Percentiles rank a stretch among this genome's conserved stretches.
Evolutionary conservation across 2,329 filamentous ascomycete genomes (phyloP).

Genomic region (Geosmithia putterillii): DNA sequence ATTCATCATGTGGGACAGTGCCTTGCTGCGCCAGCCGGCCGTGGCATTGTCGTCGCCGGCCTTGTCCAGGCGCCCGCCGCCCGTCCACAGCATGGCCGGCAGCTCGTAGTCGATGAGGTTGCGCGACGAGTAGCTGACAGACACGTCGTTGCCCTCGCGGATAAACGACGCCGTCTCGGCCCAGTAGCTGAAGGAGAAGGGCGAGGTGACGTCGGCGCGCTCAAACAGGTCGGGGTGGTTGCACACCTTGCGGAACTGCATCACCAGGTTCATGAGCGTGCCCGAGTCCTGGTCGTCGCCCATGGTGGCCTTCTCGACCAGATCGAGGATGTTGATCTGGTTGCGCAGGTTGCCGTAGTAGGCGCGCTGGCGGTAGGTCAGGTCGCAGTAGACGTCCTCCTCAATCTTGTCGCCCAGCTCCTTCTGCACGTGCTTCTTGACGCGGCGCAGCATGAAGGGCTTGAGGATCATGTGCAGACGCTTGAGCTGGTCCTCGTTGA

Average conservation of each 20-base stretch:
- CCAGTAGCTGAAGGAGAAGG: conserved; percentile 73
- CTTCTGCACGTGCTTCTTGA: conserved; percentile 99
- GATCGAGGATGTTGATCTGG: conserved; percentile 96
- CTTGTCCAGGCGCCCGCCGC: conserved; percentile 55
- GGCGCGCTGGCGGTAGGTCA: conserved; percentile 90
- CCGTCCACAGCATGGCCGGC: conserved; percentile 71
- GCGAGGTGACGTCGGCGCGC: conserved; percentile 80
- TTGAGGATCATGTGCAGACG: conserved; percentile 98
- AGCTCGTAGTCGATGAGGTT: conserved; percentile 77
- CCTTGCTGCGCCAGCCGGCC: conserved; percentile 72
- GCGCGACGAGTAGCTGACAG: conserved; percentile 77
- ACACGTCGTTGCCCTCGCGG: conserved; percentile 69
- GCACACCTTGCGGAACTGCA: conserved; percentile 99
- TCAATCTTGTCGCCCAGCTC: conserved; percentile 99
- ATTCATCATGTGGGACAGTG: conserved; percentile 73
- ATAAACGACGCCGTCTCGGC: conserved; percentile 93
- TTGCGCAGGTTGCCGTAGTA: conserved; percentile 88
- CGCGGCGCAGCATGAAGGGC: conserved; percentile 97
- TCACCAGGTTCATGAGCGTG: conserved; percentile 96
- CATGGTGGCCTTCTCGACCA: conserved; percentile 91
- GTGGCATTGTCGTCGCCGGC: conserved; percentile 59
- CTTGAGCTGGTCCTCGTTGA: conserved; percentile 95
- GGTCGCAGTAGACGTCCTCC: conserved; percentile 86
- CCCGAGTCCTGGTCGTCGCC: conserved; percentile 92
- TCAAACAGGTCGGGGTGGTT: conserved; percentile 98